Evolutionary conservation across 2,329 filamentous ascomycete species (phyloP).

Genomic region (Arthroderma sp.): DNA sequence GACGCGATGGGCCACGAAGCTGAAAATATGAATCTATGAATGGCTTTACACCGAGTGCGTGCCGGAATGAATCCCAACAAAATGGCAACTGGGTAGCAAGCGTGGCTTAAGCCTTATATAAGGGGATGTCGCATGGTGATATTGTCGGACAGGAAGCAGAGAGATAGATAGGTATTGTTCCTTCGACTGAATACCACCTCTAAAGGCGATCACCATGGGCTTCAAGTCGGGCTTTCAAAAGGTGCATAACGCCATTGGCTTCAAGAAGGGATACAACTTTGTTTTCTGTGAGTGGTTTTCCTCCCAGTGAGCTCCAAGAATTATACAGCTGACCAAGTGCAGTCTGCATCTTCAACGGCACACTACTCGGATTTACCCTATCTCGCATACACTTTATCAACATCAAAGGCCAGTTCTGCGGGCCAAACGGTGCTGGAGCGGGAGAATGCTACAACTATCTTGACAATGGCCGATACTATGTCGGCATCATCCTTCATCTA

Average conservation of each 20-base stretch:
- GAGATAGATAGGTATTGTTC: too few species aligned
- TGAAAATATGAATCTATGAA: too few species aligned
- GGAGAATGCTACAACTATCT: conserved; percentile 34
- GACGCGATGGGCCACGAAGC: too few species aligned
- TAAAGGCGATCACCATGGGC: too few species aligned
- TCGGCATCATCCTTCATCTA: conserved; percentile 34
- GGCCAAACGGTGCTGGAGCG: conserved; percentile 18
- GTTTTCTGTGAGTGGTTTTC: conserved; percentile 1
- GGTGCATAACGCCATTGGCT: conserved; percentile 2
- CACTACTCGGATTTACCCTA: conserved; percentile 37
- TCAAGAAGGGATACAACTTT: conserved; percentile 5
- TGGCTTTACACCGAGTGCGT: too few species aligned
- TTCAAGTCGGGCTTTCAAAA: not conserved
- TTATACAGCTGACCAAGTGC: not conserved
- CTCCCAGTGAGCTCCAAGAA: not conserved
- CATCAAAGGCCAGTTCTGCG: conserved; percentile 1
- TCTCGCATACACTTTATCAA: conserved; percentile 36
- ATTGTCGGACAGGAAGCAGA: too few species aligned
- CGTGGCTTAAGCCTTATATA: too few species aligned
- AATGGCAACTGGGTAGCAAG: too few species aligned
- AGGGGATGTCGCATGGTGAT: too few species aligned
- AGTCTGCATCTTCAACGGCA: conserved; percentile 33
- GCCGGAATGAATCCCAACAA: too few species aligned
- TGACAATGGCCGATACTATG: conserved; percentile 19
- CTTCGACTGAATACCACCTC: too few species aligned